Conservation (phyloP, 805 yeast genomes). For the Starmera caribaea region DNA sequence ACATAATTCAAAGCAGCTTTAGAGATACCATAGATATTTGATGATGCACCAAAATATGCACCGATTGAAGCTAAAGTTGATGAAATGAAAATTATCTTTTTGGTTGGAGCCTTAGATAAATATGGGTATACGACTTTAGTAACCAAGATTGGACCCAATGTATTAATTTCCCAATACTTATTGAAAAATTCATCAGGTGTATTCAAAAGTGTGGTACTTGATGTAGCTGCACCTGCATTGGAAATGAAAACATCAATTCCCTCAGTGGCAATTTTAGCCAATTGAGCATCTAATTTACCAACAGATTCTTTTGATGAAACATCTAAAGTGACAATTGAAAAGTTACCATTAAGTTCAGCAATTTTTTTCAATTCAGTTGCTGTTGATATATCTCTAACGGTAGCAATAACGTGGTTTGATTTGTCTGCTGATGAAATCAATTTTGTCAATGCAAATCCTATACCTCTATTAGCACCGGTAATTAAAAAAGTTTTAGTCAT, state of each 20-base stretch:
- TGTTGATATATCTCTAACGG: slow-evolving; percentile 5
- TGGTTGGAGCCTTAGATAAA: slow-evolving; percentile 8
- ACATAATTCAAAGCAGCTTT: slow-evolving; percentile 23
- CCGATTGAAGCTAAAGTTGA: slow-evolving; percentile 16
- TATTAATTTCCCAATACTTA: slow-evolving; percentile 16
- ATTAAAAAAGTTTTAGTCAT: not conserved
- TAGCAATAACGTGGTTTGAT: not conserved
- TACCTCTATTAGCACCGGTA: slow-evolving; percentile 1
- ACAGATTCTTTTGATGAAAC: slow-evolving; percentile 8
- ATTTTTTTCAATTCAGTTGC: slow-evolving; percentile 5
- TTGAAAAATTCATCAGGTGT: not conserved
- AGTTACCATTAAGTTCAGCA: slow-evolving; percentile 6
- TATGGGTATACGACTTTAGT: slow-evolving; percentile 12
- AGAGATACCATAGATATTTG: no score
- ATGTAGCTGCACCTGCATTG: slow-evolving; percentile 16
- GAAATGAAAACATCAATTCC: slow-evolving; percentile 17
- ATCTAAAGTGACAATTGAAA: slow-evolving; percentile 13
- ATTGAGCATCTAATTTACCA: slow-evolving; percentile 1
- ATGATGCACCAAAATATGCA: slow-evolving; percentile 4
- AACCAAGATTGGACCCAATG: no score
- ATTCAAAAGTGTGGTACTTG: not conserved
- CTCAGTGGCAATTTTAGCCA: slow-evolving; percentile 3
- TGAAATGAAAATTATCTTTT: slow-evolving; percentile 19
- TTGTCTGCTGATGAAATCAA: not conserved
- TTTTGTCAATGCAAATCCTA: not conserved